phyloP scores from a whole-genome alignment of 306 rosid genomes.

The Urtica urens region DNA sequence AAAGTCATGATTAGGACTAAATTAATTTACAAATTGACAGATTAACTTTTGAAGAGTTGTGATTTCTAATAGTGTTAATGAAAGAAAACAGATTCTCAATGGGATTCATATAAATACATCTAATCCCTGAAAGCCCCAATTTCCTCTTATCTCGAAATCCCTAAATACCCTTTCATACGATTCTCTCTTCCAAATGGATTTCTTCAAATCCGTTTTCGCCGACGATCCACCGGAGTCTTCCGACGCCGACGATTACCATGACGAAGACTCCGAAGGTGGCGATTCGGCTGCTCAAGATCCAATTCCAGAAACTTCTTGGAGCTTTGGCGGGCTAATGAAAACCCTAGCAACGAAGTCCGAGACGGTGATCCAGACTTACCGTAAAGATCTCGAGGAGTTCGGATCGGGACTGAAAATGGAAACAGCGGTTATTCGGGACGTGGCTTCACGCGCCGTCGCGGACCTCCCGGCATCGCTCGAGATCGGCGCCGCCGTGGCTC shows the following conservation, averaged over 20 bases:
- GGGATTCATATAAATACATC: too few relatives aligned
- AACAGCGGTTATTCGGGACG: slow-evolving; percentile 70
- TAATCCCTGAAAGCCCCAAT: too few relatives aligned
- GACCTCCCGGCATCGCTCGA: slow-evolving; percentile 70
- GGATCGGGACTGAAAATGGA: slow-evolving; percentile 62
- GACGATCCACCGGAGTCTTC: slow-evolving; percentile 26
- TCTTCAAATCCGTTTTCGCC: slow-evolving; percentile 13
- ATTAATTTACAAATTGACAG: background rate
- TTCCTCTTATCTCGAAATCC: background rate
- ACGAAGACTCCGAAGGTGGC: slow-evolving; percentile 9
- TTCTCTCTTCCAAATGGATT: slow-evolving; percentile 9
- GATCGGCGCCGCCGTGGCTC: slow-evolving; percentile 81
- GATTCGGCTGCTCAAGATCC: slow-evolving; percentile 2
- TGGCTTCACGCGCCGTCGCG: slow-evolving; percentile 84
- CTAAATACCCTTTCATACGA: background rate
- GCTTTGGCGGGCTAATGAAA: slow-evolving; percentile 64
- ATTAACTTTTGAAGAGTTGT: background rate
- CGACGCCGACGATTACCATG: slow-evolving; percentile 46
- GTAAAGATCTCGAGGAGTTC: slow-evolving; percentile 78
- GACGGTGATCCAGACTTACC: slow-evolving; percentile 53
- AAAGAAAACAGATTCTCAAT: too few relatives aligned
- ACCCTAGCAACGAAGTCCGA: slow-evolving; percentile 71
- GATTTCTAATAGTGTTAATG: background rate
- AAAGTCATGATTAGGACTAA: background rate
- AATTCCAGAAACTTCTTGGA: slow-evolving; percentile 35